These are phyloP conservation scores for Fusarium tuaranense DNA, from an alignment of 2,329 filamentous ascomycete species.

Conservation along the genomic window DNA sequence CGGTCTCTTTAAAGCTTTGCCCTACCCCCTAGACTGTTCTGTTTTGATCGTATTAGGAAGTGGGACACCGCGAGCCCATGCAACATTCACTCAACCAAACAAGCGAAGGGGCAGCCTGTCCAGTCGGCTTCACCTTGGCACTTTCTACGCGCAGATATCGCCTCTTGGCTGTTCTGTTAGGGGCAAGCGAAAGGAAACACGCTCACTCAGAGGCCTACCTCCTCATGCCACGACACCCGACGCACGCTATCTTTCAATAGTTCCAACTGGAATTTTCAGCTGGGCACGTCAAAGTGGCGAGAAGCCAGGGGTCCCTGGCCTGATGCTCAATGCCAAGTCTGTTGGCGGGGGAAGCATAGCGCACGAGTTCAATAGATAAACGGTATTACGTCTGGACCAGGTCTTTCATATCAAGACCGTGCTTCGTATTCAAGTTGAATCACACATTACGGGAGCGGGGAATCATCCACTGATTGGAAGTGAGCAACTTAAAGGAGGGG, in stretches of 20 bases:
- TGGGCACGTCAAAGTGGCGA: not conserved
- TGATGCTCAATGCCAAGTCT: not conserved
- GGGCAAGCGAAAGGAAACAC: not conserved
- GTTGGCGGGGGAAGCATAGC: not conserved
- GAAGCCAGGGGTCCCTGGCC: not conserved
- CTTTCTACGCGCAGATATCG: not conserved
- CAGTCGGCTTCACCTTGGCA: not conserved
- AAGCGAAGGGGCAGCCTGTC: too few species aligned
- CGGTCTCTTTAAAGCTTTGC: not conserved
- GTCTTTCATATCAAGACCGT: not conserved
- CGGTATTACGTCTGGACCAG: not conserved
- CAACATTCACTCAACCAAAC: not conserved
- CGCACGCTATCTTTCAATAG: not conserved
- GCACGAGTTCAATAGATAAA: too few species aligned
- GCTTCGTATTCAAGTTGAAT: not conserved
- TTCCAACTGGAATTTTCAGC: not conserved
- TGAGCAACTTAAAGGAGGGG: not conserved
- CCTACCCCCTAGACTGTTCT: not conserved
- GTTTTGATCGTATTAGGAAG: not conserved
- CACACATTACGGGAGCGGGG: not conserved
- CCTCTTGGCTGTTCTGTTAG: not conserved
- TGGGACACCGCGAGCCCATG: not conserved
- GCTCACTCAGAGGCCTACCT: not conserved
- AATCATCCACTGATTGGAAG: not conserved
- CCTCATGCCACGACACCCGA: not conserved